A percentile compares a stretch with the other conserved stretches of the same genome.
Conservation (phyloP, 2,329 filamentous ascomycete genomes). For the Aspergillus sojae region DNA sequence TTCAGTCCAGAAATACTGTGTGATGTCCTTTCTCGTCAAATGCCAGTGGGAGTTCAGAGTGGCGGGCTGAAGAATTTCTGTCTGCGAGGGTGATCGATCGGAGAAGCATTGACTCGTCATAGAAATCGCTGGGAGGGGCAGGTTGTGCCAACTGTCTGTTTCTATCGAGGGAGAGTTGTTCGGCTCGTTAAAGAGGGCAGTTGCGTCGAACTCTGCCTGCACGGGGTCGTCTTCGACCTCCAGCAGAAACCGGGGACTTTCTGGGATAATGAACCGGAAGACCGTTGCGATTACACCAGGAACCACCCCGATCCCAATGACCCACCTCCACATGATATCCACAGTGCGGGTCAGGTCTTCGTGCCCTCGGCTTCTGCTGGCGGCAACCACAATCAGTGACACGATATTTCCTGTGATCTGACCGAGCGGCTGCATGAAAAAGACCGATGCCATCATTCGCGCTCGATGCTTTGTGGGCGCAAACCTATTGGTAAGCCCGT, state of each 20-base stretch:
- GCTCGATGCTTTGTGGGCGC: conserved; percentile 62
- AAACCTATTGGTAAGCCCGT: conserved; percentile 36
- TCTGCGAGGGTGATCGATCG: conserved; percentile 24
- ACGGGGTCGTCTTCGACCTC: conserved; percentile 66
- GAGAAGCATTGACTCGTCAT: conserved; percentile 28
- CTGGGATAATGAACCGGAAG: conserved; percentile 68
- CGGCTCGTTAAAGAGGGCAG: conserved; percentile 57
- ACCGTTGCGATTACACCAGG: conserved; percentile 66
- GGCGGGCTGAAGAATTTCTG: conserved; percentile 34
- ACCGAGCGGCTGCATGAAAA: conserved; percentile 70
- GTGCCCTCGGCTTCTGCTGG: conserved; percentile 26
- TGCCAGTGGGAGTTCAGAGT: conserved; percentile 47
- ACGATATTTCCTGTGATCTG: conserved; percentile 67
- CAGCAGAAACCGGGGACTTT: conserved; percentile 66
- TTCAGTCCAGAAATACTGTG: conserved; percentile 46
- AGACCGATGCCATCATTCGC: conserved; percentile 69
- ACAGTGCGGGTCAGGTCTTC: conserved; percentile 44
- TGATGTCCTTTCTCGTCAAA: conserved; percentile 40
- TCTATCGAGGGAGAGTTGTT: conserved; percentile 27
- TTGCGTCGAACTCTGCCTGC: conserved; percentile 62
- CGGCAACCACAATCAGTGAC: conserved; percentile 51
- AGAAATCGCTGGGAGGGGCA: conserved; percentile 30
- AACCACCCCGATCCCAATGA: conserved; percentile 66
- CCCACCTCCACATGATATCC: conserved; percentile 68
- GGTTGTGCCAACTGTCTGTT: conserved; percentile 27